Conservation (phyloP, 805 yeast species). For the Cyberlindnera mississippiensis region DNA sequence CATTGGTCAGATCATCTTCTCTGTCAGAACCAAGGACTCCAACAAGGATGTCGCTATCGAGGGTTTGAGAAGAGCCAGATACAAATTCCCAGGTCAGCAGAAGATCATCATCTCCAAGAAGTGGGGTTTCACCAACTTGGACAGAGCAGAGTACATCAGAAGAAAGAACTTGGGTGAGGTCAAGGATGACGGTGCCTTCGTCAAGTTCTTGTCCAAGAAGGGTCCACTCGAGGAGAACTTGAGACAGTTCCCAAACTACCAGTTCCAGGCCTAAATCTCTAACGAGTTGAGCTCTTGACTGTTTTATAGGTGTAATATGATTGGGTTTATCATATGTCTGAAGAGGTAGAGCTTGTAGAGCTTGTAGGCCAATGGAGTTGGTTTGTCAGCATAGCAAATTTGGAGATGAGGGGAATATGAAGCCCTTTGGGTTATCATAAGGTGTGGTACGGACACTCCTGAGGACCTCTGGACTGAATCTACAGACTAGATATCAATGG, state of each 20-base stretch:
- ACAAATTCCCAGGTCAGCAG: constrained; percentile 99
- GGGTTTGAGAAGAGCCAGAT: constrained; percentile 99
- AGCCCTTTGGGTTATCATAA: no score
- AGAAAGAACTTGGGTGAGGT: constrained; percentile 93
- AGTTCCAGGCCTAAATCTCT: constrained; percentile 37
- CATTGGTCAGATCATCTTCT: constrained; percentile 97
- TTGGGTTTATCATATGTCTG: constrained; percentile 7
- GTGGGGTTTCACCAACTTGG: constrained; percentile 99
- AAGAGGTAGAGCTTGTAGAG: no score
- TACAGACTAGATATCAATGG: no score
- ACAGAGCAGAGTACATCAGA: constrained; percentile 95
- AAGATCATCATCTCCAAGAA: constrained; percentile 98
- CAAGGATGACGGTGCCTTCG: constrained; percentile 99
- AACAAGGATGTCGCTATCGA: constrained; percentile 97
- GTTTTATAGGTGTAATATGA: constrained; percentile 12
- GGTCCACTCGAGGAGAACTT: constrained; percentile 93
- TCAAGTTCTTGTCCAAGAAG: constrained; percentile 95
- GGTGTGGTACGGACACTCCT: no score
- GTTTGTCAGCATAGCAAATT: no score
- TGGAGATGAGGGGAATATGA: no score
- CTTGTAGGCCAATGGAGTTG: no score
- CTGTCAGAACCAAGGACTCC: constrained; percentile 96
- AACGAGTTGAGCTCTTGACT: constrained; percentile 2
- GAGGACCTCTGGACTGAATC: no score
- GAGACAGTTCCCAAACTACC: constrained; percentile 86